A percentile compares a stretch with the other conserved stretches of the same genome.
Evolutionary conservation across 1,139 yeast species (phyloP).

Genomic region (Geotrichum candidum): DNA sequence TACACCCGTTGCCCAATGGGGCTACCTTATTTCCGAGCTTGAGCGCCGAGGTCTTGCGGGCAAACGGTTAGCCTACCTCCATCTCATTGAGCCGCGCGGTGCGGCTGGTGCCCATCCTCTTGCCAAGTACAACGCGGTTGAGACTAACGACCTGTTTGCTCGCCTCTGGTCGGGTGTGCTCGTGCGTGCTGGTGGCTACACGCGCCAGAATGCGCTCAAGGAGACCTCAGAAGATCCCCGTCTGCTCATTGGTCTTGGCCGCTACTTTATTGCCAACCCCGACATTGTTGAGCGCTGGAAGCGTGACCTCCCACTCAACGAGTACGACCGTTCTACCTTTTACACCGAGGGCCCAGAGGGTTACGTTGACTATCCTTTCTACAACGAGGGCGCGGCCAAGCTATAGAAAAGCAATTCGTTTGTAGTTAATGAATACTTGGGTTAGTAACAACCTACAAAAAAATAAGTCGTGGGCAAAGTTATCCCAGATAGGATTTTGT

Average conservation of each 20-base stretch:
- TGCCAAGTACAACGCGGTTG: conserved; percentile 3
- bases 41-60: conserved; percentile 33
- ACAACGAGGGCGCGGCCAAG: neutral
- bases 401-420: neutral
- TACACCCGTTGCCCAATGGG: conserved; percentile 28
- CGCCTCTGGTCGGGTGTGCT: conserved; percentile 39
- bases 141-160: conserved; percentile 7
- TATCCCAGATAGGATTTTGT: too few relatives aligned
- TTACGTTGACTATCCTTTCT: conserved; percentile 17
- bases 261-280: conserved; percentile 48
- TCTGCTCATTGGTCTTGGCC: conserved; percentile 43
- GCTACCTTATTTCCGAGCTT: conserved; percentile 30
- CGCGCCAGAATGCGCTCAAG: conserved; percentile 27
- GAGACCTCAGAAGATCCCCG: conserved; percentile 34
- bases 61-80: conserved; percentile 44
- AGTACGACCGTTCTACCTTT: conserved; percentile 38
- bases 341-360: conserved; percentile 30
- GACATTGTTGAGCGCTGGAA: conserved; percentile 45
- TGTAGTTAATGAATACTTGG: too few relatives aligned
- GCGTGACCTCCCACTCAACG: conserved; percentile 37
- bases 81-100: conserved; percentile 42
- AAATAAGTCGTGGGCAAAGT: too few relatives aligned
- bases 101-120: conserved; percentile 12
- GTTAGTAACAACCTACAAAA: too few relatives aligned
- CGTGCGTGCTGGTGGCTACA: conserved; percentile 39